These are phyloP conservation scores for Strombidium stylifer DNA, from an alignment of 73 alveolate species.

Conservation along the genomic window DNA sequence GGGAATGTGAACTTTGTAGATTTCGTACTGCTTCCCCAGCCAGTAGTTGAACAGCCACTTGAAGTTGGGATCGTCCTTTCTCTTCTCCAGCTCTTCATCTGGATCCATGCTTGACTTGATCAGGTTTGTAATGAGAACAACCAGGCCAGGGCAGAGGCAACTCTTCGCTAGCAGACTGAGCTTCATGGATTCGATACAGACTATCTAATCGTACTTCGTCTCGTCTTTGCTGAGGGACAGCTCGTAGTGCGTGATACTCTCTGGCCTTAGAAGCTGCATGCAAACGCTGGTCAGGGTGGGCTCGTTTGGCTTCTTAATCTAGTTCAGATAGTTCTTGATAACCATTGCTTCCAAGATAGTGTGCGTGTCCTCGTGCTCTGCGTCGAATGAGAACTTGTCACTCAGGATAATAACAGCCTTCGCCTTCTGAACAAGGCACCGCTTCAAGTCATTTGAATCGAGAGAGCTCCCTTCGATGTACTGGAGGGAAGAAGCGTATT, in stretches of 20 bases:
- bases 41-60: conserved; percentile 92
- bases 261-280: conserved; percentile 89
- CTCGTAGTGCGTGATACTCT: conserved; percentile 92
- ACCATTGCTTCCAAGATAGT: conserved; percentile 93
- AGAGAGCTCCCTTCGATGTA: conserved; percentile 92
- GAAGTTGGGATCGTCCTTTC: conserved; percentile 49
- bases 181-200: conserved; percentile 92
- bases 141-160: conserved; percentile 92
- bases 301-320: conserved; percentile 39
- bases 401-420: conserved; percentile 86
- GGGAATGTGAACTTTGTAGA: conserved; percentile 78
- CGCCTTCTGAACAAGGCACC: conserved; percentile 87
- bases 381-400: conserved; percentile 86
- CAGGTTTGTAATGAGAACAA: conserved; percentile 85
- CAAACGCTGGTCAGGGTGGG: conserved; percentile 61
- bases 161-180: conserved; percentile 87
- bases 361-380: conserved; percentile 89
- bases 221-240: conserved; percentile 71
- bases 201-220: conserved; percentile 80
- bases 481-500: conserved; percentile 64
- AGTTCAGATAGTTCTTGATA: conserved; percentile 74
- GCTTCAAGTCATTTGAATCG: conserved; percentile 73
- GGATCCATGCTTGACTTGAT: conserved; percentile 79
- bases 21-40: conserved; percentile 93
- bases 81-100: conserved; percentile 49